Percentiles rank a stretch among this genome's conserved stretches.
These are phyloP conservation scores for Phytophthora aleatoria DNA, from an alignment of 352 stramenopile genomes.

Conservation along the genomic window DNA sequence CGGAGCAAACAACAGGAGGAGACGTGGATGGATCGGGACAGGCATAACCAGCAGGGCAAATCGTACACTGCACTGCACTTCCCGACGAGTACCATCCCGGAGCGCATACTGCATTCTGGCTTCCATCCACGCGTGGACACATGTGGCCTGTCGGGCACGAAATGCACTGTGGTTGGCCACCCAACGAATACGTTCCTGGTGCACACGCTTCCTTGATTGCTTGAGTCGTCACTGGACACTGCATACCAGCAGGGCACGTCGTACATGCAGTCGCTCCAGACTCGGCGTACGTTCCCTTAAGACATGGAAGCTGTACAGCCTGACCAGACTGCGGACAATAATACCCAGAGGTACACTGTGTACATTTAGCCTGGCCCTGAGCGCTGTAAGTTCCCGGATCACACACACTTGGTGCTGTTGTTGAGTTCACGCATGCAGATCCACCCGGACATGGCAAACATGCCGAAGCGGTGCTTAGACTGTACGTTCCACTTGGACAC, in stretches of 20 bases:
- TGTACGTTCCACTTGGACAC: conserved; percentile 57
- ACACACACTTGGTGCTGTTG: conserved; percentile 43
- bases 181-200: conserved; percentile 67
- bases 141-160: conserved; percentile 52
- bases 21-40: conserved; percentile 50
- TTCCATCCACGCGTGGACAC: conserved; percentile 57
- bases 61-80: conserved; percentile 55
- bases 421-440: conserved; percentile 37
- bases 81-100: conserved; percentile 48
- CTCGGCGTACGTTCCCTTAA: conserved; percentile 53
- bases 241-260: conserved; percentile 57
- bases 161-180: conserved; percentile 53
- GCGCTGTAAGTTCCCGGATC: conserved; percentile 55
- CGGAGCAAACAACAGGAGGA: conserved; percentile 40
- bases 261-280: conserved; percentile 50
- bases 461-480: conserved; percentile 31
- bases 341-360: conserved; percentile 56
- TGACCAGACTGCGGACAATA: conserved; percentile 59
- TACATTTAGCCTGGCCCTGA: conserved; percentile 53
- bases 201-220: conserved; percentile 47
- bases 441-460: conserved; percentile 54
- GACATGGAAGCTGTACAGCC: conserved; percentile 52
- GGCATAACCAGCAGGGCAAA: conserved; percentile 62
- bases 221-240: conserved; percentile 56
- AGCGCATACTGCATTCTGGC: conserved; percentile 48